Evolutionary conservation across 1,284 basidiomycete genomes (phyloP).

Genomic region (Naganishia albida): DNA sequence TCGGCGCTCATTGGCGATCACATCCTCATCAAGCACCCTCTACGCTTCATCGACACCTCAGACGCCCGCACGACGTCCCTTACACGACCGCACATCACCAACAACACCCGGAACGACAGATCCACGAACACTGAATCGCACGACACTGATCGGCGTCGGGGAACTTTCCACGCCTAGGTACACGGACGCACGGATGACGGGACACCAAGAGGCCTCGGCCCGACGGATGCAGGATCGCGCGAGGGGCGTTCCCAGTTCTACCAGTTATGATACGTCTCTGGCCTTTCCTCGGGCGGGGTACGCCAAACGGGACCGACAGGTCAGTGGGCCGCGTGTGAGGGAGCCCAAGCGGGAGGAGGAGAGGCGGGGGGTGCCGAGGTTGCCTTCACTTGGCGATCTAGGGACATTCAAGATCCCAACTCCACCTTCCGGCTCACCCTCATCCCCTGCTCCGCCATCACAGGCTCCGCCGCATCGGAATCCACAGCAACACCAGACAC

Average conservation of each 20-base stretch:
- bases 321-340: slow-evolving; percentile 16
- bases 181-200: slow-evolving; percentile 49
- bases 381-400: slow-evolving; percentile 19
- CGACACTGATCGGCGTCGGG: slow-evolving; percentile 86
- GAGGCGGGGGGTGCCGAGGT: slow-evolving; percentile 2
- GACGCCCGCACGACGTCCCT: not conserved
- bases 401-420: slow-evolving; percentile 23
- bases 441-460: not conserved
- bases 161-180: slow-evolving; percentile 97
- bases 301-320: slow-evolving; percentile 10
- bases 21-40: not conserved
- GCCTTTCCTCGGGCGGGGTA: not conserved
- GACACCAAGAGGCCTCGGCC: not conserved
- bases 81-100: slow-evolving; percentile 33
- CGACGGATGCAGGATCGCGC: not conserved
- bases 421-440: slow-evolving; percentile 3
- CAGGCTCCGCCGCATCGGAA: slow-evolving; percentile 4
- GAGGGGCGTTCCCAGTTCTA: not conserved
- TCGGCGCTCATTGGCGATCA: not conserved
- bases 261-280: not conserved
- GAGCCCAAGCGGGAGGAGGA: not conserved
- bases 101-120: slow-evolving; percentile 56
- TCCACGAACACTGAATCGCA: slow-evolving; percentile 79
- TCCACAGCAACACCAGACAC: not conserved
- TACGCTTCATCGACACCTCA: not conserved